Evolutionary conservation across 192 early-diverging fungal species (phyloP).

Genomic region (Podila minutissima): DNA sequence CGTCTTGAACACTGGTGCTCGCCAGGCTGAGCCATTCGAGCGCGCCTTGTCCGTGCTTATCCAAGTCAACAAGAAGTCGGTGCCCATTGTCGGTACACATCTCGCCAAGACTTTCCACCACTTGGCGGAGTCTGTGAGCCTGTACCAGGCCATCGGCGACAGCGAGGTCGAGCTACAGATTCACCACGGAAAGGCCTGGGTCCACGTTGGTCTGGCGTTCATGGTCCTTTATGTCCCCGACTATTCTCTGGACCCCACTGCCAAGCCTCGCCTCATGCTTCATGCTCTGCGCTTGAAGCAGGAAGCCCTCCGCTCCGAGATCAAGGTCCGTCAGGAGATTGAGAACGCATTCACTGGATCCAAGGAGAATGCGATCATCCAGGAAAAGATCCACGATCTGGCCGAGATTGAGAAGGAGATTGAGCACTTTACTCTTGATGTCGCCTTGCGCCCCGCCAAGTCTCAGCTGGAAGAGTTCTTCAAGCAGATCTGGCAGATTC

Average conservation of each 20-base stretch:
- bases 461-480: conserved; percentile 74
- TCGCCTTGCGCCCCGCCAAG: conserved; percentile 71
- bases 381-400: conserved; percentile 36
- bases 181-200: conserved; percentile 65
- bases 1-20: conserved; percentile 12
- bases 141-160: conserved; percentile 22
- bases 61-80: conserved; percentile 13
- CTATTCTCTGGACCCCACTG: conserved; percentile 87
- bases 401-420: conserved; percentile 47
- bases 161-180: conserved; percentile 23
- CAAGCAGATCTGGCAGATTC: conserved; percentile 67
- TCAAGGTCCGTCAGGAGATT: conserved; percentile 64
- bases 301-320: conserved; percentile 57
- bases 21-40: conserved; percentile 15
- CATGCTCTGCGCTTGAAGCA: conserved; percentile 69
- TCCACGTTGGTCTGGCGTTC: conserved; percentile 67
- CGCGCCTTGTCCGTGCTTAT: conserved; percentile 2
- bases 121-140: conserved; percentile 16
- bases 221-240: conserved; percentile 80
- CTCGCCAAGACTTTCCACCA: conserved; percentile 23
- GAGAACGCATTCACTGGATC: conserved; percentile 74
- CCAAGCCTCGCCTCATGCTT: conserved; percentile 72
- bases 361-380: conserved; percentile 51
- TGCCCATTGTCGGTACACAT: conserved; percentile 28
- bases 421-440: conserved; percentile 48